Evolutionary conservation across 2,329 filamentous ascomycete genomes (phyloP), one percentile per base, ranked within the genome.

Genomic region (Ceratocystis colombiana): DNA sequence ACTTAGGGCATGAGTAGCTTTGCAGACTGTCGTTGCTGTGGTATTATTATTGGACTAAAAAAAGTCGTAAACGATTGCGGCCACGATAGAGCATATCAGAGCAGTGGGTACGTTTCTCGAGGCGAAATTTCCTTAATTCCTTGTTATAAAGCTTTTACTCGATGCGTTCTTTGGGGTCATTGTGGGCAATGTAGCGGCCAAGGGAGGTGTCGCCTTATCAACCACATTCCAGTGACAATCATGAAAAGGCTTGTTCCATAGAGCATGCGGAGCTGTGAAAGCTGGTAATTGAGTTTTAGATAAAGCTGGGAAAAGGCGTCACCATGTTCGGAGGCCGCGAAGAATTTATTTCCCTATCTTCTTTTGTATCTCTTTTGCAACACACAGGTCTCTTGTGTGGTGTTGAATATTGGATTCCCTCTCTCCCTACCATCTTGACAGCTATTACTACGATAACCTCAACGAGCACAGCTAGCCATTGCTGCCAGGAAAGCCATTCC

Each of bases 171-270:
- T 30, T 2, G 55, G 20, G 28, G 6, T n/a, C 55, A 12, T 8
- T 53, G 7, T 12, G 5, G 48, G 8, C 10, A 53, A 15, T 59
- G 55, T 8, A 37, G 25, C 28, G 44, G n/a, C 22, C 20, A 45
- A 66, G 64, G 64, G 64, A 62, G 20, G 10, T 3, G 37, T 66
- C 30, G 7, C 45, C 46, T 17, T 28, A 33, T 55, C 57, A n/a
- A 62, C 64, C 8, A 28, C 64, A 66, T 66, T 61, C 64, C 64
- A 66, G 46, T 59, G 55, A 15, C 53, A 53, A n/a, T 22, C 37
- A 12, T 25, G 48, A 15, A 8, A 22, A 50, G 10, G 46, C 46
- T 33, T 33, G 30, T 33, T 33, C 30, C 30, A 33, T 33, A 33
- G 0, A 8, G 3, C 20, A 53, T 28, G 28, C 22, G 4, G 15